These are phyloP conservation scores for Beauveria sp. DNA, from an alignment of 2,329 filamentous ascomycete genomes.

Conservation along the genomic window DNA sequence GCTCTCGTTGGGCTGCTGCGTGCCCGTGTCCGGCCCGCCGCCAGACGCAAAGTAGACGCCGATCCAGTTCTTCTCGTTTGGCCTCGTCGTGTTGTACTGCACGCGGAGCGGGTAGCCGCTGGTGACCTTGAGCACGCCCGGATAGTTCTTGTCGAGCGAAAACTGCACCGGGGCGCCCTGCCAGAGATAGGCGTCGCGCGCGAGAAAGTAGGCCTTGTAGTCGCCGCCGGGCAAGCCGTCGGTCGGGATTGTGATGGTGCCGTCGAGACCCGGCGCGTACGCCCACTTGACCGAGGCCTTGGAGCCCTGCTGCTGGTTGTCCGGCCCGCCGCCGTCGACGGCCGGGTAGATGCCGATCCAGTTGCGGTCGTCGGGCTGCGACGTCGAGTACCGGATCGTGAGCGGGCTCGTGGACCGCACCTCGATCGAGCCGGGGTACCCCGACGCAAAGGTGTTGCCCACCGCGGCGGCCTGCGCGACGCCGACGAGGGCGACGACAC, in stretches of 20 bases:
- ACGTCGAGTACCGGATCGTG: conserved; percentile 8
- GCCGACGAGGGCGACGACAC: background rate
- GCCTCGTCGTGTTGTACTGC: conserved; percentile 1
- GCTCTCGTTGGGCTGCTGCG: background rate
- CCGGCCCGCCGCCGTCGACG: conserved; percentile 8
- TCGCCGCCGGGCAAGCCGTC: conserved; percentile 4
- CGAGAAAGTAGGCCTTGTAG: conserved; percentile 10
- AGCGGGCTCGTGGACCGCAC: conserved; percentile 3
- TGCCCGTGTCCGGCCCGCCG: conserved; percentile 6
- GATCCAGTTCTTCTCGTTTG: conserved; percentile 10
- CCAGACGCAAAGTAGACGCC: conserved; percentile 9
- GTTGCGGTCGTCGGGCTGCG: conserved; percentile 7
- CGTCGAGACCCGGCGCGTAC: background rate
- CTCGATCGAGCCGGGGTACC: conserved; percentile 2
- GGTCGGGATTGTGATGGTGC: conserved; percentile 1
- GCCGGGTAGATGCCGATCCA: conserved; percentile 9
- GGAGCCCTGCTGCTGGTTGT: background rate
- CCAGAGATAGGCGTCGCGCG: conserved; percentile 5
- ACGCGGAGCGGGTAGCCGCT: conserved; percentile 4
- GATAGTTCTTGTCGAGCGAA: background rate
- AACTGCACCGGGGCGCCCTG: conserved; percentile 4
- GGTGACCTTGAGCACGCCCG: background rate
- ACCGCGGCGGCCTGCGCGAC: conserved; percentile 4
- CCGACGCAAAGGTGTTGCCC: background rate
- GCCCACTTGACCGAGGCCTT: conserved; percentile 5